Evolutionary conservation across 768 basidiomycete species (phyloP).

Genomic region (Podaxis sp.): DNA sequence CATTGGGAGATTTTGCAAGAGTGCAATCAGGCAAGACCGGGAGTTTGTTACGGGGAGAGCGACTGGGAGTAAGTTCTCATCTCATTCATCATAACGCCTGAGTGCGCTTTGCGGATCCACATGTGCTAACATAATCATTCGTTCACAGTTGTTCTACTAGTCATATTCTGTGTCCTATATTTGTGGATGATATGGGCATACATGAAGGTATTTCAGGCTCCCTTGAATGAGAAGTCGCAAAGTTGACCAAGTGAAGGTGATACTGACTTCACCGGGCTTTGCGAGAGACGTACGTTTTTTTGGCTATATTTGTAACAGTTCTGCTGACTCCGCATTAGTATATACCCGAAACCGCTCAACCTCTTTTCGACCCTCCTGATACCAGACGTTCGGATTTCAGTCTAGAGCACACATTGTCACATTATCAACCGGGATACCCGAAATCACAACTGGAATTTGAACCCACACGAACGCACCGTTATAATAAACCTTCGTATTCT

Average conservation of each 20-base stretch:
- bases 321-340: background rate
- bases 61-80: slow-evolving; percentile 60
- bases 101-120: background rate
- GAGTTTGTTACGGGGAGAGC: slow-evolving; percentile 42
- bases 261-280: slow-evolving; percentile 64
- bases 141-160: slow-evolving; percentile 59
- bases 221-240: background rate
- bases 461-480: slow-evolving; percentile 8
- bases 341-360: slow-evolving; percentile 2
- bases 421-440: background rate
- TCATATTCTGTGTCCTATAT: slow-evolving; percentile 57
- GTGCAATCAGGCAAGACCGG: slow-evolving; percentile 52
- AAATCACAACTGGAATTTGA: slow-evolving; percentile 2
- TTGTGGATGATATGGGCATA: slow-evolving; percentile 82
- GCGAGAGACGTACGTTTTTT: slow-evolving; percentile 54
- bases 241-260: slow-evolving; percentile 37
- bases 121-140: slow-evolving; percentile 9
- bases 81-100: background rate
- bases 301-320: background rate
- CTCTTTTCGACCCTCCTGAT: background rate
- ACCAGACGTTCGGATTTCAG: background rate
- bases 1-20: slow-evolving; percentile 62
- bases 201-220: slow-evolving; percentile 42
- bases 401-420: background rate
- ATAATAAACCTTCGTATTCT: slow-evolving; percentile 7